Evolutionary conservation across 1,284 basidiomycete species (phyloP), one percentile per base, ranked within the genome.

Genomic region (Meripilus lineatus): DNA sequence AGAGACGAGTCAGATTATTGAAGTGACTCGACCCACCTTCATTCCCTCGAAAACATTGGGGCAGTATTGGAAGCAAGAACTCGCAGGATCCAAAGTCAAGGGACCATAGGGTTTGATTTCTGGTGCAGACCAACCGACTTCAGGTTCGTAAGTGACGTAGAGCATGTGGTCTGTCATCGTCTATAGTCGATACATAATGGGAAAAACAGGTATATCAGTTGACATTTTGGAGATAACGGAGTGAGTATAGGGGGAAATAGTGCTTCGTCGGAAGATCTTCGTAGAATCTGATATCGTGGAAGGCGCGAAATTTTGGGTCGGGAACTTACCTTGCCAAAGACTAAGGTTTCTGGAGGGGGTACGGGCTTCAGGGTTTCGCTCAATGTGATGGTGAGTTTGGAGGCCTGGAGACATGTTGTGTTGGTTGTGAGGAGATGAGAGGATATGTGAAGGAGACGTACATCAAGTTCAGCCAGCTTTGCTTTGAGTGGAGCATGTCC

Each of bases 11-110:
- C n/a, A n/a, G n/a, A n/a, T 20, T n/a, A 21, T 32, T 20, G 30
- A 17, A 14, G 22, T 17, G 86, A 87, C 74, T 3, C 24, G n/a
- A 51, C 61, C 18, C 25, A 75, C 81, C 74, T 95, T 94, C 84
- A 93, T 87, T 2, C 92, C 92, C 61, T 94, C 91, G 50, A 93
- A 94, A 3, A 89, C 68, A 49, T 78, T 87, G 1, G 82, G 71
- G 13, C 79, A 81, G 58, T 93, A 94, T 40, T 89, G 84, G 51
- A 89, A 73, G 51, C 81, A 82, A 13, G 79, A 87, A 59, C 81
- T 69, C 13, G 80, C 71, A 1, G 92, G 91, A 53, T 93, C 88
- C 18, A 94, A 66, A 15, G 59, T 58, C 25, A 94, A 58, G 1
- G 86, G 84, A 0, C 72, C 83, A 49, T 83, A 62, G 0, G 90